A percentile compares a stretch with the other conserved stretches of the same genome.
These are phyloP conservation scores for Plicaturopsis crispa DNA, from an alignment of 768 basidiomycete genomes.

Conservation along the genomic window DNA sequence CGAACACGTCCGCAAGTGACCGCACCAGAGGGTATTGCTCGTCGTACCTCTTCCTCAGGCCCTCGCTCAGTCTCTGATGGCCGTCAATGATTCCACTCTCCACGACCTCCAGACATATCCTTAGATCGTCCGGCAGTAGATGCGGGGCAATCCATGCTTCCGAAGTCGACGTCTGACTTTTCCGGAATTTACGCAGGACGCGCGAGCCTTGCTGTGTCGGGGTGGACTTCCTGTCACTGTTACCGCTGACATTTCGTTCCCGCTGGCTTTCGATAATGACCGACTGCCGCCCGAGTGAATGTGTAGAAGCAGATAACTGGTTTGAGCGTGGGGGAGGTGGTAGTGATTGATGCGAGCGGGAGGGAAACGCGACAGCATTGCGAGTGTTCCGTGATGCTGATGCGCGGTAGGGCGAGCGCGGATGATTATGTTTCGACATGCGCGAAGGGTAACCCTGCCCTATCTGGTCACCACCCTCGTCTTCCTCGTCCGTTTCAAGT, in stretches of 20 bases:
- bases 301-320: conserved; percentile 52
- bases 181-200: conserved; percentile 63
- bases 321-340: conserved; percentile 55
- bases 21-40: conserved; percentile 94
- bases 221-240: conserved; percentile 25
- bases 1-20: conserved; percentile 93
- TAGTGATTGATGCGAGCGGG: conserved; percentile 72
- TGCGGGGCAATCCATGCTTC: conserved; percentile 57
- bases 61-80: conserved; percentile 78
- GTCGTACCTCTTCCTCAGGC: conserved; percentile 84
- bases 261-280: conserved; percentile 40
- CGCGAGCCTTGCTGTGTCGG: conserved; percentile 27
- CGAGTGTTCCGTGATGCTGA: conserved; percentile 32
- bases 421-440: conserved; percentile 56
- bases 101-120: conserved; percentile 79
- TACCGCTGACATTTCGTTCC: conserved; percentile 45
- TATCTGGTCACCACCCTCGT: conserved; percentile 44
- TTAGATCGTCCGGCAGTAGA: conserved; percentile 82
- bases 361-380: conserved; percentile 65
- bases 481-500: conserved; percentile 67
- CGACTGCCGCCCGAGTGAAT: conserved; percentile 70
- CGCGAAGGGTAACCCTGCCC: conserved; percentile 30
- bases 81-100: conserved; percentile 84
- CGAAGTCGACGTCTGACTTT: conserved; percentile 48
- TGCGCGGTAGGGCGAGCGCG: conserved; percentile 69